Base-by-base conservation (phyloP, 2,329 filamentous ascomycete genomes). In the Ilyonectria mors-panacis region DNA sequence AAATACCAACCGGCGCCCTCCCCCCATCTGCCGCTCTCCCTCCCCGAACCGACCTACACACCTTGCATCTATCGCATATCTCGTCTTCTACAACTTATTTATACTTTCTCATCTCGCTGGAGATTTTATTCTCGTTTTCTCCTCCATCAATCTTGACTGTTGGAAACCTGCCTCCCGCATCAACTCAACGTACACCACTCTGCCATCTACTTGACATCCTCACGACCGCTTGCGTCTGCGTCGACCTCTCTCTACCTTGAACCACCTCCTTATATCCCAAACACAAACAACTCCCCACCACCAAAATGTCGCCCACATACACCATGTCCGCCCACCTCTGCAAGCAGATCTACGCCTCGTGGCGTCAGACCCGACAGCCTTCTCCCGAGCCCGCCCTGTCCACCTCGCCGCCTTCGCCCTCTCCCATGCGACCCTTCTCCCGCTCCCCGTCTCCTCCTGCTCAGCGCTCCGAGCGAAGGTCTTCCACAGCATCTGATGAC, bases 291-390 rank as follows among this genome's bases (percentile, higher is more conserved):
- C 50, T 42, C 51, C 35, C 51, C 15, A 59, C 63, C 47, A 45
- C 56, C 69, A 81, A 70, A 45, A 89, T 89, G 87, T 84, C 86
- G 62, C 87, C 86, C 57, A 88, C 87, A 42, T 87, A 89, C 81
- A 89, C 87, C 70, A 88, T 89, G 84, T 88, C 87, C 17, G 86
- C 87, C 73, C 87, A 89, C 73, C 80, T 89, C 78, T 87, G 86
- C 85, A 88, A 87, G 79, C 83, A 89, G 74, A 86, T 89, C 80
- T 87, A 85, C 81, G 82, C 85, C 58, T 89, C 87, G n/a, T 89
- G 87, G 86, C 83, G 83, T 69, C 85, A 88, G 75, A 79, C 83
- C 51, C 83, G 83, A 70, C 82, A 85, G 70, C 77, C 80, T 30
- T 79, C 79, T 4, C 76, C 81, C 59, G 80, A 82, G 15, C 67